Evolutionary conservation across 306 rosid species (phyloP).

Genomic region (Dicorynia guianensis): DNA sequence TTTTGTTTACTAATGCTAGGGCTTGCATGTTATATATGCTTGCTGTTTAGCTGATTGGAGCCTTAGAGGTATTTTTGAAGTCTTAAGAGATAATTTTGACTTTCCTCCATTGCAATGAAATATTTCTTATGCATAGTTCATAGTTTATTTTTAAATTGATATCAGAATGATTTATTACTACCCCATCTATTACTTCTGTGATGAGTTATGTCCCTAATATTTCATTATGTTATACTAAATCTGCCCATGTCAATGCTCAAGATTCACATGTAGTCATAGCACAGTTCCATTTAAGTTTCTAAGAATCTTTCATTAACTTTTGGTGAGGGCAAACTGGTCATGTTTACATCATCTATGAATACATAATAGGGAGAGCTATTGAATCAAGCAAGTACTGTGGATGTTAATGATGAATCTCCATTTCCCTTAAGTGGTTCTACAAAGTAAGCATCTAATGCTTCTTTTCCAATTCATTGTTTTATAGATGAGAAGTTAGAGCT

Average conservation of each 20-base stretch:
- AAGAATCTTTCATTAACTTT: neutral
- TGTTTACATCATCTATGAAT: conserved; percentile 5
- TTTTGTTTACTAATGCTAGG: neutral
- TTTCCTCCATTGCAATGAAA: neutral
- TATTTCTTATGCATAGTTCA: neutral
- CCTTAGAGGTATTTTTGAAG: conserved; percentile 8
- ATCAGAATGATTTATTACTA: neutral
- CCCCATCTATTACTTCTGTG: neutral
- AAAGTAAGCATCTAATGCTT: conserved; percentile 35
- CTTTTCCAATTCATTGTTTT: conserved; percentile 20
- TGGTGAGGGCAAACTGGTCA: conserved; percentile 2
- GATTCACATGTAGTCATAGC: neutral
- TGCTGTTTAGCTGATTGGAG: neutral
- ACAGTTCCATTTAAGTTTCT: neutral
- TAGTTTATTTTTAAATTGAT: neutral
- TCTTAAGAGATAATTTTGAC: conserved; percentile 5
- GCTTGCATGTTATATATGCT: neutral
- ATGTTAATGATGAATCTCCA: conserved; percentile 39
- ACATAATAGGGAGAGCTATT: conserved; percentile 54
- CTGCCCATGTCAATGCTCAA: neutral
- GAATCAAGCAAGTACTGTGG: conserved; percentile 41
- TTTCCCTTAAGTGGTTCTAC: too few relatives aligned
- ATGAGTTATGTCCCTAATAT: conserved; percentile 7
- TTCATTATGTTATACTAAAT: neutral
- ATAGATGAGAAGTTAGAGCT: conserved; percentile 15